Percentiles rank a stretch among this genome's conserved stretches.
These are phyloP conservation scores for Aureobasidium musti DNA, from an alignment of 2,329 filamentous ascomycete genomes.

Conservation along the genomic window DNA sequence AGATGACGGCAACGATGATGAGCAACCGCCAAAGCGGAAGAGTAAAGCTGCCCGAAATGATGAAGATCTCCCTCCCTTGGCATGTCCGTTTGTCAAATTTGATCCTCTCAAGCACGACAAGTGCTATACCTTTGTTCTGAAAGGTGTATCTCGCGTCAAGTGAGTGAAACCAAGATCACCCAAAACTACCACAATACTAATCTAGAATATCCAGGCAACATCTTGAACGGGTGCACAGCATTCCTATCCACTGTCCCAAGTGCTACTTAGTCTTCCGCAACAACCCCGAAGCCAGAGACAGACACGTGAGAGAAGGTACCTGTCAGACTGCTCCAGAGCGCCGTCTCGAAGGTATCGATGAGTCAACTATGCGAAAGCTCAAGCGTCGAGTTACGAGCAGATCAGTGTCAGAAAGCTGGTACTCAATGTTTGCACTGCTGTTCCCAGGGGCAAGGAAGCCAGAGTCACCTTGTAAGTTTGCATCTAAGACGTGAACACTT, in stretches of 20 bases:
- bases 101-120: conserved; percentile 23
- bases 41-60: not conserved
- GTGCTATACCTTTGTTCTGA: conserved; percentile 20
- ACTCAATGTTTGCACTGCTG: conserved; percentile 12
- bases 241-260: conserved; percentile 16
- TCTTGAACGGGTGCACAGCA: conserved; percentile 21
- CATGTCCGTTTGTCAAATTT: conserved; percentile 21
- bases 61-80: conserved; percentile 3
- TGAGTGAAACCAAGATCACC: not conserved
- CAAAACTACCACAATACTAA: not conserved
- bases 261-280: conserved; percentile 23
- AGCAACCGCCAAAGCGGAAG: conserved; percentile 11
- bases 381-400: conserved; percentile 13
- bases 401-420: conserved; percentile 14
- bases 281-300: conserved; percentile 14
- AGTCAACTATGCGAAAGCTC: conserved; percentile 8
- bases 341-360: conserved; percentile 7
- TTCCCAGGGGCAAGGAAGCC: conserved; percentile 11
- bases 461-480: conserved; percentile 15
- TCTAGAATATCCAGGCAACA: not conserved
- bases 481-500: too few species aligned
- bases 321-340: conserved; percentile 15
- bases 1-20: conserved; percentile 15
- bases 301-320: not conserved
- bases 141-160: conserved; percentile 22